Evolutionary conservation across 2,329 filamentous ascomycete genomes (phyloP), one percentile per base, ranked within the genome.

Genomic region (Pseudogymnoascus sp.): DNA sequence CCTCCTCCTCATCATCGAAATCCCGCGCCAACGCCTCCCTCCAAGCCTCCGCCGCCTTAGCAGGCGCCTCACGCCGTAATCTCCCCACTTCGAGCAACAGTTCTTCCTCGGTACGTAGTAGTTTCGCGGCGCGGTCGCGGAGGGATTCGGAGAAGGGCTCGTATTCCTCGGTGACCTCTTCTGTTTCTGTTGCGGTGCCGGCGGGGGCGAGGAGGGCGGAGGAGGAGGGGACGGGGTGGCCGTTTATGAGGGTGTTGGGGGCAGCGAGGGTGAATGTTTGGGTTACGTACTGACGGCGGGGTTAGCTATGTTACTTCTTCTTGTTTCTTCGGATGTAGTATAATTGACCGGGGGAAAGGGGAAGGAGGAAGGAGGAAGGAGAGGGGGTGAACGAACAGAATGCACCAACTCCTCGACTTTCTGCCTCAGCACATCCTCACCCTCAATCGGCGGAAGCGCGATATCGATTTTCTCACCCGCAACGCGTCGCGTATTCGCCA

Each of bases 401-500:
- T 83, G 77, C 10, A 87, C 82, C 2, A 86, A 76, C 64, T 77
- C 73, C 67, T 86, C 84, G 21, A 88, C 85, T 58, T 79, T 76
- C 64, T 77, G 76, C 61, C 84, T 77, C 68, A 87, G 72, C 64
- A 82, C 80, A 70, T 86, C 84, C 63, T 82, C 80, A 63, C 72
- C 77, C 41, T 84, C 83, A 33, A 85, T 81, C 0, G 84, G 83
- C 24, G 89, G 89, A 61, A 92, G 84, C 59, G 84, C 84, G 67
- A 82, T 80, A 72, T 85, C 79, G 63, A 93, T 81, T 71, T 85
- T 87, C 68, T 83, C 81, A 47, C 81, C 79, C 9, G 89, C 88
- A 62, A 86, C 85, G 72, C 80, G 80, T 70, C 85, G 84, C 65
- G 90, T 83, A 70, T 89, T 89, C 66, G 80, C 76, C 68, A 89